Evolutionary conservation across 495 filamentous ascomycete genomes (phyloP), one percentile per base, ranked within the genome.

Genomic region (Aspergillus asperescens): DNA sequence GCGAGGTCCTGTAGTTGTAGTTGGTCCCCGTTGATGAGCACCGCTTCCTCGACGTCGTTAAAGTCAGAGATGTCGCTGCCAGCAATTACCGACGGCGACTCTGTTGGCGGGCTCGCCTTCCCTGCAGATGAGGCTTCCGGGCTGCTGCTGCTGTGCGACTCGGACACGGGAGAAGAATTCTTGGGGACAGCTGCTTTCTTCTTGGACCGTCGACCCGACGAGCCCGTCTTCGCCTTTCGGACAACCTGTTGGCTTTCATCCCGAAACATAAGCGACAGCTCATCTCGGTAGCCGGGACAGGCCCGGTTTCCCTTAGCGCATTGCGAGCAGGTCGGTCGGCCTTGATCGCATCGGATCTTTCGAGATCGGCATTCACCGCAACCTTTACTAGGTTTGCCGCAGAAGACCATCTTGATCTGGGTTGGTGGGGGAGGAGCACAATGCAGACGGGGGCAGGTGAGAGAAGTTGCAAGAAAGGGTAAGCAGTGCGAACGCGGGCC

Each of bases 211-310:
- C 66, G 59, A 7, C 52, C 27, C 37, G 60, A 57, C 29, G 58
- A 35, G 25, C 58, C 63, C 8, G 77, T 77, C 43, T 76, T 77
- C 35, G 80, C 82, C 65, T 86, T 88, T 51, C 76, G 76, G 51
- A 81, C 78, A 39, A 88, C 82, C 54, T 81, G 77, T 47, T 77
- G 76, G 62, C 83, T 88, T 63, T 89, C 82, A 60, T 88, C 82
- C 23, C 85, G 81, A 63, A 89, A 89, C 75, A 87, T 81, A 35
- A 88, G 68, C 37, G 84, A 82, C 29, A 84, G 64, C 47, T 82
- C 76, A 48, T 87, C 84, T 48, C 84, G 76, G 60, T 89, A 89
- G 20, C 86, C 85, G 45, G 82, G 81, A 59, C 86, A 89, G 55
- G 69, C 67, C 59, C 82, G 76, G 53, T 80, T 77, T 40, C 83